These are phyloP conservation scores for Heliamphora pulchella DNA, from an alignment of 179 eudicot species.

Conservation along the genomic window DNA sequence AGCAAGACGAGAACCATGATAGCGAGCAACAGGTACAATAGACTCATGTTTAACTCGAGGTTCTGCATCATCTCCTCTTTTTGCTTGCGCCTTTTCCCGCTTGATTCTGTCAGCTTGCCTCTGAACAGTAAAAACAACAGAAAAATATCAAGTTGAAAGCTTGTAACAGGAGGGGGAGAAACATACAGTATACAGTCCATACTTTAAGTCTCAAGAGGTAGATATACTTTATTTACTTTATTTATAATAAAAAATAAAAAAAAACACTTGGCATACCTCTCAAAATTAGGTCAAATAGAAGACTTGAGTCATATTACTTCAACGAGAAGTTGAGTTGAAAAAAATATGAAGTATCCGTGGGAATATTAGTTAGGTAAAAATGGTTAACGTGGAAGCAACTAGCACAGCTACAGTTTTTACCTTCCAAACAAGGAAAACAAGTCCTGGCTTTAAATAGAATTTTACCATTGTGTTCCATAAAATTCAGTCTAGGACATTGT, in stretches of 20 bases:
- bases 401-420: no score
- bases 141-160: background rate
- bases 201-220: background rate
- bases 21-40: slow-evolving; percentile 74
- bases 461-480: no score
- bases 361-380: no score
- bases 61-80: slow-evolving; percentile 81
- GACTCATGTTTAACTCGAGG: slow-evolving; percentile 63
- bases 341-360: no score
- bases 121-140: slow-evolving; percentile 34
- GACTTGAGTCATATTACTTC: background rate
- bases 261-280: background rate
- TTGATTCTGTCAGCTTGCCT: slow-evolving; percentile 74
- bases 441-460: no score
- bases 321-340: background rate
- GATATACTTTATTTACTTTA: background rate
- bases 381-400: no score
- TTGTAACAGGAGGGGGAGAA: no score
- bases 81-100: slow-evolving; percentile 60
- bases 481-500: no score
- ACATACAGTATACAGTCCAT: background rate
- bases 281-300: background rate
- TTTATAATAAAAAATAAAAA: no score
- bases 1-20: slow-evolving; percentile 94
- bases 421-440: no score